These are phyloP conservation scores for Hypomyces rosellus DNA, from an alignment of 2,329 filamentous ascomycete species.

Conservation along the genomic window DNA sequence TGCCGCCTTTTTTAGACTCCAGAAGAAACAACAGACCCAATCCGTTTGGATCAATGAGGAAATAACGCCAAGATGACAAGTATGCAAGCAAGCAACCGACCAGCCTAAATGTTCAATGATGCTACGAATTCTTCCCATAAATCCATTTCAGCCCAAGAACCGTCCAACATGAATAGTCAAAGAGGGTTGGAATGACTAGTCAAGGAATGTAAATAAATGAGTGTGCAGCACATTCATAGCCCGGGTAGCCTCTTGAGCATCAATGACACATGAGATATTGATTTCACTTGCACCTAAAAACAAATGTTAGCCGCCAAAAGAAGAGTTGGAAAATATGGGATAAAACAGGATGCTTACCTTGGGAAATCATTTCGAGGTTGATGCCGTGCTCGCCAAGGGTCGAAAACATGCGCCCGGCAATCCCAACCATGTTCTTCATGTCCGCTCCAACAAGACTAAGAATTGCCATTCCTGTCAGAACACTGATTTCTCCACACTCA, in stretches of 20 bases:
- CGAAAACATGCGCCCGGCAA: constrained; percentile 90
- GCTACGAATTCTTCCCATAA: too few relatives aligned
- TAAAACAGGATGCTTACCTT: constrained; percentile 54
- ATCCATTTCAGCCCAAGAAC: too few relatives aligned
- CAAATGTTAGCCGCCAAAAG: not conserved
- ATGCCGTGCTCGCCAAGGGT: constrained; percentile 88
- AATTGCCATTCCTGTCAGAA: constrained; percentile 90
- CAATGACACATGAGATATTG: constrained; percentile 97
- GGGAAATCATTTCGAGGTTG: constrained; percentile 99
- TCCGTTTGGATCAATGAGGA: too few relatives aligned
- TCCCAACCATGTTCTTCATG: constrained; percentile 96
- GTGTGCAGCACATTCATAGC: constrained; percentile 96
- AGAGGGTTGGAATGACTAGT: constrained; percentile 38
- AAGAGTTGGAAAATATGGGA: not conserved
- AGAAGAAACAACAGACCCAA: too few relatives aligned
- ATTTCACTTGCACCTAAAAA: constrained; percentile 85
- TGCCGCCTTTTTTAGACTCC: too few relatives aligned
- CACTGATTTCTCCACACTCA: constrained; percentile 82
- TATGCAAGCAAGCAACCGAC: too few relatives aligned
- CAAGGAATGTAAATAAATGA: constrained; percentile 91
- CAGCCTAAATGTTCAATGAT: too few relatives aligned
- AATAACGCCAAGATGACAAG: too few relatives aligned
- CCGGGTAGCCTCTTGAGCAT: constrained; percentile 80
- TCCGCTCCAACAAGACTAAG: constrained; percentile 89
- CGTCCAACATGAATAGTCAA: too few relatives aligned